Percentiles rank a stretch among this genome's conserved stretches.
phyloP scores from a whole-genome alignment of 306 rosid genomes.

The Vicia faba region DNA sequence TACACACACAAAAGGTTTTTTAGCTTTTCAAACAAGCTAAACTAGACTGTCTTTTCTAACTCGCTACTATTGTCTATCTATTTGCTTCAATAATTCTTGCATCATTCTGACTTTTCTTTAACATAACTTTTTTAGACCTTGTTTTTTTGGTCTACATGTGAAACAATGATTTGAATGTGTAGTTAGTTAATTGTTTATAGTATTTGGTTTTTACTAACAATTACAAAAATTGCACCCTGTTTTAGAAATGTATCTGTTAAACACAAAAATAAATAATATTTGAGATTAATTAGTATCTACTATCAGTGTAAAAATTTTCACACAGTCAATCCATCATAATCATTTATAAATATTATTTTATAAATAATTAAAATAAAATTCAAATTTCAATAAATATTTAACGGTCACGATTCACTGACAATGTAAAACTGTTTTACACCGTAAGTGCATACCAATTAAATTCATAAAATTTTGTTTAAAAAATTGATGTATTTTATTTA shows the following conservation, averaged over 20 bases:
- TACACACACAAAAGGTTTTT: constrained; percentile 26
- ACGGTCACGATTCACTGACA: no score
- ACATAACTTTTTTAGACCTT: not conserved
- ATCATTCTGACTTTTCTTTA: constrained; percentile 26
- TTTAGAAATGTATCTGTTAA: not conserved
- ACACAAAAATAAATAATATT: not conserved
- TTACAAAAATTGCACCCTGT: not conserved
- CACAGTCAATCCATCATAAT: no score
- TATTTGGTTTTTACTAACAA: not conserved
- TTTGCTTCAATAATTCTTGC: constrained; percentile 31
- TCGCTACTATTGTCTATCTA: not conserved
- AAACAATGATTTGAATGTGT: not conserved
- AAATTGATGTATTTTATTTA: no score
- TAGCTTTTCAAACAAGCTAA: constrained; percentile 25
- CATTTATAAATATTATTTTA: no score
- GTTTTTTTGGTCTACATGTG: not conserved
- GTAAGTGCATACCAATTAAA: no score
- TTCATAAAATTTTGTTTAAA: no score
- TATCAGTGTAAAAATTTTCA: no score
- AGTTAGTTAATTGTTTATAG: not conserved
- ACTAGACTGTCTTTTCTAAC: constrained; percentile 22
- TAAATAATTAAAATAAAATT: no score
- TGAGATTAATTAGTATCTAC: no score
- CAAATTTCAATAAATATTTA: no score
- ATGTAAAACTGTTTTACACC: no score